phyloP scores from a whole-genome alignment of 768 basidiomycete genomes.

The Tulasnella sp. region DNA sequence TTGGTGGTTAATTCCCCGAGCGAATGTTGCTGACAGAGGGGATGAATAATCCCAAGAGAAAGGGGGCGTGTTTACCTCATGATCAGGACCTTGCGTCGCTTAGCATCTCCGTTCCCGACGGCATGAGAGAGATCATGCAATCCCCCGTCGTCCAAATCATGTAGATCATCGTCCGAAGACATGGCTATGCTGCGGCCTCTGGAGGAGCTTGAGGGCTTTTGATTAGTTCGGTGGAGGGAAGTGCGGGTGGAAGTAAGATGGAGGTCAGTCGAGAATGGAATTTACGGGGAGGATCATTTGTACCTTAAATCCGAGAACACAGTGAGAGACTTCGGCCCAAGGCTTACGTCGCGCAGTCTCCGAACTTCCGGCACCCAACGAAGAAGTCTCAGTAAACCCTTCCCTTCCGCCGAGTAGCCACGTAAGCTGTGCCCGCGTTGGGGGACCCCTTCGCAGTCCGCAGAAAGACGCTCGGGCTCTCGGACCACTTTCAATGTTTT shows the following conservation, averaged over 20 bases:
- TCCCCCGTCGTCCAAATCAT: neutral
- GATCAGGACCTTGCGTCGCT: slow-evolving; percentile 22
- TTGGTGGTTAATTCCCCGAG: neutral
- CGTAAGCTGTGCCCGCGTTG: neutral
- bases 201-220: neutral
- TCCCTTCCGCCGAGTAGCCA: neutral
- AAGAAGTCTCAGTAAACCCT: too few species aligned
- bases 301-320: neutral
- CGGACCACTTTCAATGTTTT: neutral
- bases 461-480: neutral
- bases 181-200: neutral
- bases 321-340: neutral
- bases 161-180: slow-evolving; percentile 23
- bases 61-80: slow-evolving; percentile 3
- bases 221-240: neutral
- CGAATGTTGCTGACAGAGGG: neutral
- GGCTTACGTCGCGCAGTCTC: slow-evolving; percentile 7
- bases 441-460: neutral
- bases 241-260: neutral
- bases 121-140: slow-evolving; percentile 5
- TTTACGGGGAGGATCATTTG: neutral
- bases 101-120: neutral
- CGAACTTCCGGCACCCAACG: neutral
- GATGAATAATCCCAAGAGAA: neutral
- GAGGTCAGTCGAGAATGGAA: neutral